Base-by-base conservation (phyloP, 2,329 filamentous ascomycete genomes). In the Elsinoe fawcettii region DNA sequence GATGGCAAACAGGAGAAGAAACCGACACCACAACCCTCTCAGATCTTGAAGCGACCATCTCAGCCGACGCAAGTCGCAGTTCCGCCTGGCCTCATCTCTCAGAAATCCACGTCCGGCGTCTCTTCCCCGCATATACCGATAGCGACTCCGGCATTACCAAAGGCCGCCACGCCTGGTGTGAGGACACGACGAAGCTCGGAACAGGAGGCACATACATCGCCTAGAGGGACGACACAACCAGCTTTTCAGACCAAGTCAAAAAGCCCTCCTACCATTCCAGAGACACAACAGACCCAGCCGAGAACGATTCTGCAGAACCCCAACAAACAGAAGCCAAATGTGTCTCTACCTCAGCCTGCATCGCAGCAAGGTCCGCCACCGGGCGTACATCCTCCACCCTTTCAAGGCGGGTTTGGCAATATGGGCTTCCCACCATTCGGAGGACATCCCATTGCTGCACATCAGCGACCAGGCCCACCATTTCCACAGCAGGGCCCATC, bases 91-190 rank as follows among this genome's bases (percentile, higher is more conserved):
- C 66, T 83, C 54, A 74, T 76, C 49, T 72, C 77, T 37, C 77
- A 81, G 63, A 77, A 81, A 58, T 78, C 75, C 20, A 71, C 73
- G 30, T 73, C 74, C 14, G 74, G 73, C 59, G 79, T 86, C 62
- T 82, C 84, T 49, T 96, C 92, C 14, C 92, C 92, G 6, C 88
- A 90, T 67, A 81, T 92, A 53, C 76, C 86, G 25, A 78, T 89
- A 60, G 87, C 88, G 8, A 93, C 88, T 32, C 92, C 93, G 6
- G 85, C 84, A 23, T 74, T 95, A 47, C 85, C 90, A 11, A 96
- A 96, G 69, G 85, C 85, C 18, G 84, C 90, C 4, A 91, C 88
- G 11, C 88, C 90, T 7, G 86, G 84, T 62, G 86, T 87, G 61
- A 80, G 54, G 12, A 47, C 84, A 36, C 84, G 89, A 57, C 88